A percentile compares a stretch with the other conserved stretches of the same genome.
Evolutionary conservation across 2,329 filamentous ascomycete species (phyloP).

Genomic region (Diplodia mutila): DNA sequence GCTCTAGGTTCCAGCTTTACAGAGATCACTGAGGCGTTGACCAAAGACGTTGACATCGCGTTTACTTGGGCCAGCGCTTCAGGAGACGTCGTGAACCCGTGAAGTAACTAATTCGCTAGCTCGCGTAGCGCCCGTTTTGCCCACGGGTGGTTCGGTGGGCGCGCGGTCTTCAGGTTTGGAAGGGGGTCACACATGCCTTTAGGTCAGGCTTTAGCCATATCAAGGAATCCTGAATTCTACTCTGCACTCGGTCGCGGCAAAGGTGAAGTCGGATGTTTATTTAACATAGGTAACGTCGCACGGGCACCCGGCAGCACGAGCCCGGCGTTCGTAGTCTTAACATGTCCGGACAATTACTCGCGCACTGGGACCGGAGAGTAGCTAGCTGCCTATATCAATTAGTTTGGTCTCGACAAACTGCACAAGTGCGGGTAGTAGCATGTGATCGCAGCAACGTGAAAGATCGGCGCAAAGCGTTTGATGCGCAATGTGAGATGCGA

Average conservation of each 20-base stretch:
- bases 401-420: slow-evolving; percentile 4
- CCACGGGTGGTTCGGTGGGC: background rate
- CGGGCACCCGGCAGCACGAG: slow-evolving; percentile 12
- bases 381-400: background rate
- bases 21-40: background rate
- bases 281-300: slow-evolving; percentile 3
- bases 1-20: no score
- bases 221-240: background rate
- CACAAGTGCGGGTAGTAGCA: background rate
- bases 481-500: slow-evolving; percentile 6
- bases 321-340: slow-evolving; percentile 9
- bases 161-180: background rate
- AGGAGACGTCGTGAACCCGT: background rate
- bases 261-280: slow-evolving; percentile 3
- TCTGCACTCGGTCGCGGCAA: background rate
- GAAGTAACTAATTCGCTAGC: background rate
- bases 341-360: background rate
- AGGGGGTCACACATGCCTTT: background rate
- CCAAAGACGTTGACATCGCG: background rate
- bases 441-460: slow-evolving; percentile 7
- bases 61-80: background rate
- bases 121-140: slow-evolving; percentile 2
- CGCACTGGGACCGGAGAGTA: background rate
- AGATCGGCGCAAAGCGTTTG: slow-evolving; percentile 13
- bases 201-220: background rate